Percentiles rank a stretch among this genome's conserved stretches.
Evolutionary conservation across 345 rosid genomes (phyloP).

Genomic region (Citrus trifoliata): DNA sequence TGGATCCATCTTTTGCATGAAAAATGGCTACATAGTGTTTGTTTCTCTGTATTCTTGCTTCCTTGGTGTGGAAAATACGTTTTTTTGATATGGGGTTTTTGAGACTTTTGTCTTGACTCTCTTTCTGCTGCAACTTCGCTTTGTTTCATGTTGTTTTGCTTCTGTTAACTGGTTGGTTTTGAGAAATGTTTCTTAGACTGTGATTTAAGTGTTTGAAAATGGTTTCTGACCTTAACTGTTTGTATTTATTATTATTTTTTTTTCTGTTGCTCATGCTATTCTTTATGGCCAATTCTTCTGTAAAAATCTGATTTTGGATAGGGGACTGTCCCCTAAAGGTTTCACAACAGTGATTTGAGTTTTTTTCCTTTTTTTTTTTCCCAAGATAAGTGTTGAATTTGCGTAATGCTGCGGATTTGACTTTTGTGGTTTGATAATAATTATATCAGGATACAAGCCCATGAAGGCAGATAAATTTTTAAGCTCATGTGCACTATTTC

Average conservation of each 20-base stretch:
- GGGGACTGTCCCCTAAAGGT: background rate
- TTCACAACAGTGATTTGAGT: background rate
- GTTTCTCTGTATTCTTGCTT: background rate
- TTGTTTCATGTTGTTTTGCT: background rate
- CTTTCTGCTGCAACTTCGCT: background rate
- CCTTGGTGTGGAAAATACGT: background rate
- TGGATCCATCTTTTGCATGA: background rate
- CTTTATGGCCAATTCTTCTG: background rate
- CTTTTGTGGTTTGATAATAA: background rate
- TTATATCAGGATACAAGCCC: background rate
- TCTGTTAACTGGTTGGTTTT: background rate
- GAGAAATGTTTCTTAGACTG: background rate
- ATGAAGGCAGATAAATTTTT: background rate
- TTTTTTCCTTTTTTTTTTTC: too few species aligned
- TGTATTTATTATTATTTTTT: background rate
- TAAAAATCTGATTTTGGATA: background rate
- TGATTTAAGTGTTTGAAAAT: background rate
- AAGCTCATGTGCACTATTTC: background rate
- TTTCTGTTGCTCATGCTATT: background rate
- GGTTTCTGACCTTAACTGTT: background rate
- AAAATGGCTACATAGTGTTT: background rate
- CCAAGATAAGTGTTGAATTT: background rate
- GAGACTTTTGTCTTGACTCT: background rate
- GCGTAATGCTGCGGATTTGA: background rate
- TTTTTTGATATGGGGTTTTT: constrained; percentile 9